Base-by-base conservation (phyloP, 139 green algal species). In the Micractinium conductrix region DNA sequence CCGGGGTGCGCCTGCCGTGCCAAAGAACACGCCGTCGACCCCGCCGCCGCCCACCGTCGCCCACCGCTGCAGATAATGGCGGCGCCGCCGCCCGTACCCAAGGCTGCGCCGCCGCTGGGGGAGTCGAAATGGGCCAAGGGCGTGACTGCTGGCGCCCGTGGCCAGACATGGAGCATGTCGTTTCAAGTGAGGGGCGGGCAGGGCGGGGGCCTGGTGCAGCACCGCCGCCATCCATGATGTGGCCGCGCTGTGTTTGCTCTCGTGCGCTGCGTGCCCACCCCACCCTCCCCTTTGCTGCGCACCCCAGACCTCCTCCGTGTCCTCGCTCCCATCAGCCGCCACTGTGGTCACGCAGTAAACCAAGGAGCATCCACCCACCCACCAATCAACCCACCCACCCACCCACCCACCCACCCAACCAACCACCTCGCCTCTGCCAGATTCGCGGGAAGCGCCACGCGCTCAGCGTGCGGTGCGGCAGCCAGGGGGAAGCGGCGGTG, bases 371-470 rank as follows among this genome's bases (percentile, higher is more conserved):
- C n/a, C n/a, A n/a, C n/a, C n/a, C 8, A 62, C 53, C 53, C 10
- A 16, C 10, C 53, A 22, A 30, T n/a, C n/a, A n/a, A n/a, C n/a
- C n/a, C n/a, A n/a, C n/a, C n/a, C n/a, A n/a, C n/a, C n/a, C n/a
- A n/a, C n/a, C n/a, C n/a, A n/a, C n/a, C n/a, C 8, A 62, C 53
- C 53, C 10, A 16, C 10, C 53, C n/a, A 22, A 30, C n/a, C 5
- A 16, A 10, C n/a, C 30, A 42, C 63, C 1, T n/a, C 37, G 67
- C 37, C 16, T 48, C 67, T 2, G 6, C 35, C 60, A 83, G 60
- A 83, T 83, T 24, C 60, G 62, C 30, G 78, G 78, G 28, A 83
- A 83, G 60, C 78, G 78, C 53, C 78, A 74, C 37, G 42, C 78
- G 37, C 40, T 83, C 38, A 62, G 37, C 14, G 14, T 83, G 53